Base-by-base conservation (phyloP, 257 asterid species). In the Salvia rosmarinus region DNA sequence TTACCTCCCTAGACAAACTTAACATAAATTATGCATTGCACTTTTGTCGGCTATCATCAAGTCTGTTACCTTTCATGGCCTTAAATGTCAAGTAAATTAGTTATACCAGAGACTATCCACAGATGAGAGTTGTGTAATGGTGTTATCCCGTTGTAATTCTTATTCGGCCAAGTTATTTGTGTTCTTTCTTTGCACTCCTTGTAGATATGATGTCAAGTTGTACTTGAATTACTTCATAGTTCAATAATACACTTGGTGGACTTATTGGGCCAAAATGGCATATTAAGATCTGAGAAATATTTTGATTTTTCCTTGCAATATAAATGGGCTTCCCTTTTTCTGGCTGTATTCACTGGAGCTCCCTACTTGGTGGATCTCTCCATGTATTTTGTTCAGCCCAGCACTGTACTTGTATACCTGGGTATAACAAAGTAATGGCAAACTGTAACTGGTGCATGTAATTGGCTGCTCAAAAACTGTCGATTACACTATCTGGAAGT, bases 1-100 rank as follows among this genome's bases (percentile, higher is more conserved):
- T 81, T 58, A 17, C 68, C 50, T 81, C 39, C 69, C 71, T 59
- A 67, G 67, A 40, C 16, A 40, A 70, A 72, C 66, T 21, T 71
- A 52, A 56, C 13, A 69, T 69, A 56, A n/a, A 55, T 67, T 42
- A 6, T 58, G 20, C 11, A 5, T 71, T 62, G 13, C 50, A 19
- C 43, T 46, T 60, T 37, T 59, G 19, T 51, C 28, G 4, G 14
- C 37, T 71, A 32, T 55, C 40, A 6, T 62, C 32, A 44, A 37
- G 66, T 50, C 64, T 9, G 14, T 37, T 39, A 13, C 63, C 44
- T 46, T 56, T 78, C 20, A 21, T 25, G 40, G 32, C 63, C 35
- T 17, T 70, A 43, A 43, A 4, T 19, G 63, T 16, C 57, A 34
- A 25, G 50, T 70, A 6, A 21, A 65, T 35, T 20, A 50, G 19